These are phyloP conservation scores for Fusarium cyanostomum DNA, from an alignment of 2,329 filamentous ascomycete genomes.

Conservation along the genomic window DNA sequence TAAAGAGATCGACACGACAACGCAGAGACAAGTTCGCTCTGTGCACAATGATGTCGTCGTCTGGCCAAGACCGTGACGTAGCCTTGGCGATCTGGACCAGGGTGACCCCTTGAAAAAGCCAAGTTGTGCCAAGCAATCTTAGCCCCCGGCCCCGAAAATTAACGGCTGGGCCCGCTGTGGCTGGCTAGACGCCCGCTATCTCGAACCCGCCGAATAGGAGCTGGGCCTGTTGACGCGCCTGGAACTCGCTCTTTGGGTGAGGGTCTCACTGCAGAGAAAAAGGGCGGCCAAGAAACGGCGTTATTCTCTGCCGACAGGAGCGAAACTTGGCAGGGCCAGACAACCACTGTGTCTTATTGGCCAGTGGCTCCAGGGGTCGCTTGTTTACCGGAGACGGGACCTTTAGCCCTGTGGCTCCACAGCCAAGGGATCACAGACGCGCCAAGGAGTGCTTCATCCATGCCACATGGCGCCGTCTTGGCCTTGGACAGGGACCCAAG, in stretches of 20 bases:
- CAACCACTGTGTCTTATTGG: conserved; percentile 20
- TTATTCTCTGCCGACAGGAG: neutral
- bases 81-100: conserved; percentile 11
- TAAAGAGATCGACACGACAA: neutral
- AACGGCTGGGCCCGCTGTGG: conserved; percentile 34
- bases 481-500: neutral
- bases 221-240: neutral
- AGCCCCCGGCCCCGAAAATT: conserved; percentile 13
- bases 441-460: too few species aligned
- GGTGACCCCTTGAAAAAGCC: neutral
- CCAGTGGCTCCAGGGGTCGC: neutral
- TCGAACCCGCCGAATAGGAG: neutral
- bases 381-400: conserved; percentile 3
- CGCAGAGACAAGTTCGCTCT: neutral
- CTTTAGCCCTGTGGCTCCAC: neutral
- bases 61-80: conserved; percentile 25
- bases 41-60: conserved; percentile 16
- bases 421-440: too few species aligned
- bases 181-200: neutral
- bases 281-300: too few species aligned
- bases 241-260: too few species aligned
- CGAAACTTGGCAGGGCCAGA: conserved; percentile 27
- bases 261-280: too few species aligned
- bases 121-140: conserved; percentile 29
- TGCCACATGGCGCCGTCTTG: conserved; percentile 13